A percentile compares a stretch with the other conserved stretches of the same genome.
phyloP scores from a whole-genome alignment of 345 rosid genomes.

The Boechera stricta region DNA sequence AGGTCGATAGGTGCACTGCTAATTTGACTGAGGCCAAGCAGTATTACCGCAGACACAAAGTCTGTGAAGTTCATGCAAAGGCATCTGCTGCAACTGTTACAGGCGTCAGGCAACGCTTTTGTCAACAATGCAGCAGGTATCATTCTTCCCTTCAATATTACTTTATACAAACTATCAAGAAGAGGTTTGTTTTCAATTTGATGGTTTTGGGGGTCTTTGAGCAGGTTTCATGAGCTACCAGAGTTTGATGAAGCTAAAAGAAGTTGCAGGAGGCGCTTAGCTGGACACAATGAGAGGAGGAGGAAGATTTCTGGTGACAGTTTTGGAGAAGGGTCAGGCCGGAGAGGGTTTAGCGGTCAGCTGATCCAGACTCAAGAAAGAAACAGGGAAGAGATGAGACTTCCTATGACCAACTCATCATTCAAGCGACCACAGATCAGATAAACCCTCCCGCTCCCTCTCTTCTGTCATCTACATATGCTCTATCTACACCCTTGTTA shows the following conservation, averaged over 20 bases:
- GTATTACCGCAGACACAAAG: slow-evolving; percentile 86
- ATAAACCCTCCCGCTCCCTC: slow-evolving; percentile 70
- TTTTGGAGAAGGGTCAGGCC: slow-evolving; percentile 64
- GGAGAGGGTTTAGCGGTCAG: slow-evolving; percentile 48
- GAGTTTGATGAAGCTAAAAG: slow-evolving; percentile 93
- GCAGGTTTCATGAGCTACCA: slow-evolving; percentile 72
- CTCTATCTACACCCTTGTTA: slow-evolving; percentile 22
- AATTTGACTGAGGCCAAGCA: slow-evolving; percentile 69
- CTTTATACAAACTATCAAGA: not conserved
- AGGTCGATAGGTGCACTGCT: slow-evolving; percentile 72
- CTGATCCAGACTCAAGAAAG: slow-evolving; percentile 44
- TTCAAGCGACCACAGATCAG: slow-evolving; percentile 50
- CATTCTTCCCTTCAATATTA: slow-evolving; percentile 3
- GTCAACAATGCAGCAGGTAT: slow-evolving; percentile 98
- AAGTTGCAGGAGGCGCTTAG: slow-evolving; percentile 86
- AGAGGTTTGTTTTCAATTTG: not conserved
- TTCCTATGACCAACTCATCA: slow-evolving; percentile 42
- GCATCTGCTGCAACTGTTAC: slow-evolving; percentile 61
- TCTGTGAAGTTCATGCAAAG: slow-evolving; percentile 87
- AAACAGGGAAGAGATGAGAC: slow-evolving; percentile 30
- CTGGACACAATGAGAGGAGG: slow-evolving; percentile 89
- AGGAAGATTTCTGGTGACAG: slow-evolving; percentile 68
- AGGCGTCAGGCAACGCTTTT: slow-evolving; percentile 75
- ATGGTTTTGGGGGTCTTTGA: slow-evolving; percentile 19
- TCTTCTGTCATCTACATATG: slow-evolving; percentile 76